phyloP scores from a whole-genome alignment of 2,329 filamentous ascomycete genomes.

The Ceratocystis cubensis region DNA sequence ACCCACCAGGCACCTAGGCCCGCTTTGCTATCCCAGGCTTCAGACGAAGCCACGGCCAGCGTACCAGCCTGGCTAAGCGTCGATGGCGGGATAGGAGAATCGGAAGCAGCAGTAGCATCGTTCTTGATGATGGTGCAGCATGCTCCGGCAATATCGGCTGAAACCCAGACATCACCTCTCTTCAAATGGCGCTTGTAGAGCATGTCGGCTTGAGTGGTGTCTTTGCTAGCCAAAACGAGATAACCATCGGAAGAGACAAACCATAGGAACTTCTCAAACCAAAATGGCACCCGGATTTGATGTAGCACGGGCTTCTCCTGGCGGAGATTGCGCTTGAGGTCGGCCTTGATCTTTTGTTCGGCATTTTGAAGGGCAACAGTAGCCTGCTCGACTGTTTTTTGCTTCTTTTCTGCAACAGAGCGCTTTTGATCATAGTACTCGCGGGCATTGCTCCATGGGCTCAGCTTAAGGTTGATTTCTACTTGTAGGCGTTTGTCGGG shows the following conservation, averaged over 20 bases:
- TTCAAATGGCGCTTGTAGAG: constrained; percentile 78
- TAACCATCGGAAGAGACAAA: constrained; percentile 95
- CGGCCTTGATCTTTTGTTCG: constrained; percentile 20
- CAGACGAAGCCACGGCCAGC: constrained; percentile 71
- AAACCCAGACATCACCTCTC: constrained; percentile 83
- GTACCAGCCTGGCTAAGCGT: constrained; percentile 84
- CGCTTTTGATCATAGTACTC: constrained; percentile 89
- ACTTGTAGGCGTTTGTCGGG: constrained; percentile 51
- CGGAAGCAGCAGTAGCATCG: constrained; percentile 55
- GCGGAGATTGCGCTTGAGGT: constrained; percentile 56
- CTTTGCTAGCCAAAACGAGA: constrained; percentile 76
- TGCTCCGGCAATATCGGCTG: constrained; percentile 78
- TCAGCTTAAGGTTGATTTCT: constrained; percentile 72
- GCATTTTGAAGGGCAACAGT: constrained; percentile 75
- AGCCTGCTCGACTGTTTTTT: constrained; percentile 74
- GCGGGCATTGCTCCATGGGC: constrained; percentile 78
- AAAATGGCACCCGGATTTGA: constrained; percentile 69
- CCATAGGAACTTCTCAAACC: constrained; percentile 96
- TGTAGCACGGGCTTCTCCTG: constrained; percentile 81
- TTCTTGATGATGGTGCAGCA: constrained; percentile 86
- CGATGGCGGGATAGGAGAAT: constrained; percentile 80
- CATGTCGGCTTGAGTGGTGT: constrained; percentile 79
- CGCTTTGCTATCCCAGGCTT: constrained; percentile 92
- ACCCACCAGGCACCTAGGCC: constrained; percentile 97
- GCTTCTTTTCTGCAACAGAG: constrained; percentile 69